phyloP scores from a whole-genome alignment of 2,329 filamentous ascomycete genomes.

The Stachybotrys elegans region DNA sequence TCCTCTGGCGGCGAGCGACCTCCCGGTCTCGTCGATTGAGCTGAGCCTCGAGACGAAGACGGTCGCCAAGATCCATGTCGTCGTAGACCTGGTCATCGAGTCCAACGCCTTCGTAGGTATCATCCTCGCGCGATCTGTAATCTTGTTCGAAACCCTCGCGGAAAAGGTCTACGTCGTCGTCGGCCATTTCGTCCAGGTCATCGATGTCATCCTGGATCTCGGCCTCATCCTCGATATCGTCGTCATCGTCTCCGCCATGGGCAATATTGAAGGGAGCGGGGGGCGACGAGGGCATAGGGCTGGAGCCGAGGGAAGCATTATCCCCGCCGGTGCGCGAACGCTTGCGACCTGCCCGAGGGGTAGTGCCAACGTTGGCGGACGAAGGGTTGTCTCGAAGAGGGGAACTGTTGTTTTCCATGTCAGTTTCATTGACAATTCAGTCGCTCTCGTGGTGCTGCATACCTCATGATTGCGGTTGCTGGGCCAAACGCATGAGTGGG shows the following conservation, averaged over 20 bases:
- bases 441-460: too few relatives aligned
- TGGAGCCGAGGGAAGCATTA: conserved; percentile 48
- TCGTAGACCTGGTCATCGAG: conserved; percentile 78
- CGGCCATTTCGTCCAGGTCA: conserved; percentile 75
- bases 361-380: conserved; percentile 73
- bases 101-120: conserved; percentile 64
- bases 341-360: conserved; percentile 47
- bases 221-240: conserved; percentile 67
- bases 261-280: conserved; percentile 57
- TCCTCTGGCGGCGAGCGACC: conserved; percentile 58
- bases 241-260: conserved; percentile 63
- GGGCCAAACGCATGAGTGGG: too few relatives aligned
- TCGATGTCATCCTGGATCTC: conserved; percentile 70
- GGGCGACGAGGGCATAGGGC: conserved; percentile 62
- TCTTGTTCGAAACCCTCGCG: conserved; percentile 68
- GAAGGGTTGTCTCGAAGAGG: conserved; percentile 76
- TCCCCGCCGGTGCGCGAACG: conserved; percentile 47
- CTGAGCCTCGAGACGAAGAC: conserved; percentile 67
- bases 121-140: conserved; percentile 61
- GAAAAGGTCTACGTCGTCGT: conserved; percentile 76
- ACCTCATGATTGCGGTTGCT: conserved; percentile 13
- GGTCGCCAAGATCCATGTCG: conserved; percentile 59
- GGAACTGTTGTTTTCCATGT: too few relatives aligned
- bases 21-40: conserved; percentile 71
- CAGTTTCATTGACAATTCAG: too few relatives aligned